Evolutionary conservation across 257 asterid genomes (phyloP), one percentile per base, ranked within the genome.

Genomic region (Pogostemon cablin): DNA sequence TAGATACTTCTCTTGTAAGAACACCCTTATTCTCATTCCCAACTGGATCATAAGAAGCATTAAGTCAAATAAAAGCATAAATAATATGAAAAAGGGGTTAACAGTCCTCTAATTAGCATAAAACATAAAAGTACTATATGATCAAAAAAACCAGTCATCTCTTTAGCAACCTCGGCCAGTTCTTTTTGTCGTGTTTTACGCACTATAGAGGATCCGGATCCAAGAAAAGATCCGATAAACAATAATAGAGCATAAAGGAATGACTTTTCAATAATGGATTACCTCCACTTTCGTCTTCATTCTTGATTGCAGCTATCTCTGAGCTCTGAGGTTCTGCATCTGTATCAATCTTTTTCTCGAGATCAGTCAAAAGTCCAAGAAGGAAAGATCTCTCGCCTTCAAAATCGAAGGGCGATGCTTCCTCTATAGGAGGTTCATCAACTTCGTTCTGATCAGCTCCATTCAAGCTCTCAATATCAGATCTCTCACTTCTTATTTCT

Each of bases 1-100:
- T 34, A 1, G 85, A 86, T 20, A 90, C 69, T 77, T 88, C 96
- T 83, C 87, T 79, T 59, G 81, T 77, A 49, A 90, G 86, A 3
- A 50, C 67, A 6, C 41, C 83, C 78, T 78, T 88, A 12, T 11
- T 68, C 32, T 73, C 79, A 6, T 58, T 77, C 41, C 83, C 87
- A 80, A 63, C 69, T 15, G 47, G 12, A 49, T 6, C 4, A 73
- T 2, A 80, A 57, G n/a, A 37, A 41, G 5, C 3, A 11, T 0
- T 9, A 52, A 12, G 52, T 25, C 32, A 25, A 25, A 43, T 4
- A 41, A n/a, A 1, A 10, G 37, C 9, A 25, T 25, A 25, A 25
- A 25, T 25, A 25, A 25, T 1, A 25, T 25, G 32, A 25, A 25
- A 25, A 25, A 25, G 32, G 32, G 32, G 32, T 1, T 25, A 25